These are phyloP conservation scores for Neurospora sp. DNA, from an alignment of 495 filamentous ascomycete genomes.

Conservation along the genomic window DNA sequence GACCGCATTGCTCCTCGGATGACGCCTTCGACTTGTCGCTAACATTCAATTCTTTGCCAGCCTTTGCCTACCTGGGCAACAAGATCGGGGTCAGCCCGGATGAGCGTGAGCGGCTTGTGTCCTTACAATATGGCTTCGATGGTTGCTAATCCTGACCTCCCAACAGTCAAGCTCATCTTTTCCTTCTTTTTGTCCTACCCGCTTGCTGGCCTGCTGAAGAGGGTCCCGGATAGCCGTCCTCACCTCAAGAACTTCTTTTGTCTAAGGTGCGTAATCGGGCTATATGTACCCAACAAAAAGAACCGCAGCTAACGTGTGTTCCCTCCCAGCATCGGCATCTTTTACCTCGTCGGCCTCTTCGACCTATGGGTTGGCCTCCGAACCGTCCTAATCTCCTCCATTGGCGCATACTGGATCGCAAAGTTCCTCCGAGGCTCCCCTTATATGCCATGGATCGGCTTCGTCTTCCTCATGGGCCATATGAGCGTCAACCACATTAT, in stretches of 20 bases:
- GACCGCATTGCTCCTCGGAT: conserved; percentile 15
- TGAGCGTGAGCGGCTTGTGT: conserved; percentile 51
- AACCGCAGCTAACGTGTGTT: conserved; percentile 1
- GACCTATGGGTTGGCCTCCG: conserved; percentile 81
- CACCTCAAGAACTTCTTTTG: conserved; percentile 86
- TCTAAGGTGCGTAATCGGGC: conserved; percentile 45
- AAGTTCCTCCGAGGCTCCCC: conserved; percentile 70
- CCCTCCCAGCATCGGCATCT: conserved; percentile 53
- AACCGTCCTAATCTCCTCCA: conserved; percentile 69
- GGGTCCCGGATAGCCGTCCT: conserved; percentile 76
- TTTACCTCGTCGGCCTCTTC: conserved; percentile 92
- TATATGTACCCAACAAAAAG: not conserved
- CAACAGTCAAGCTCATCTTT: conserved; percentile 80
- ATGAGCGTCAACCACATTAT: conserved; percentile 84
- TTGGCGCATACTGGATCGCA: conserved; percentile 73
- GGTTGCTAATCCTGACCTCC: conserved; percentile 9
- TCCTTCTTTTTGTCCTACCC: conserved; percentile 92
- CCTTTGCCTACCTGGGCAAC: conserved; percentile 57
- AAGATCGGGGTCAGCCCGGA: conserved; percentile 70
- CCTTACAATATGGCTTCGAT: conserved; percentile 1
- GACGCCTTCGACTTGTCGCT: conserved; percentile 7
- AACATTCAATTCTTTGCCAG: conserved; percentile 39
- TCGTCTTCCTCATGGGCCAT: conserved; percentile 90
- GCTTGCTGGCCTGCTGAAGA: conserved; percentile 77
- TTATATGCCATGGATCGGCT: conserved; percentile 97